phyloP scores from a whole-genome alignment of 2,329 filamentous ascomycete species.

The Rosellinia necatrix region DNA sequence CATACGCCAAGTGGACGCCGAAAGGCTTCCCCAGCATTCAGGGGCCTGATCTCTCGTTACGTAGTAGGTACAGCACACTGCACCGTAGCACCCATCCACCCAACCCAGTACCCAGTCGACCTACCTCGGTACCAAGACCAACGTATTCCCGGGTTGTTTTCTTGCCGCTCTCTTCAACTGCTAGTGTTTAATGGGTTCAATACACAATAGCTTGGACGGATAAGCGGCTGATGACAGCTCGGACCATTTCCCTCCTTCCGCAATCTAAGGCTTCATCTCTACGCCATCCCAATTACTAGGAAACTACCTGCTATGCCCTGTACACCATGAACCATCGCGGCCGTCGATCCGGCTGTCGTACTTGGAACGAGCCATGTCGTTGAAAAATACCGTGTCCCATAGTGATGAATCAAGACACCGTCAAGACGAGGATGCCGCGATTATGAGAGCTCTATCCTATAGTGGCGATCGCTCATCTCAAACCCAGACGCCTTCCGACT shows the following conservation, averaged over 20 bases:
- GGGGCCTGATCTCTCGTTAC: constrained; percentile 12
- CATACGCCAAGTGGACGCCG: neutral
- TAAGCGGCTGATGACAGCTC: too few species aligned
- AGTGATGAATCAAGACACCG: constrained; percentile 41
- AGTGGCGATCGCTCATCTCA: constrained; percentile 32
- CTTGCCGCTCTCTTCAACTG: neutral
- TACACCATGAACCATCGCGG: constrained; percentile 33
- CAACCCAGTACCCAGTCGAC: too few species aligned
- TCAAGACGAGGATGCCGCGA: constrained; percentile 46
- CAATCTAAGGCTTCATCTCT: too few species aligned
- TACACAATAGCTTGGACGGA: too few species aligned
- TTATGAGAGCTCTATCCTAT: constrained; percentile 41
- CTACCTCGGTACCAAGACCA: too few species aligned
- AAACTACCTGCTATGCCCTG: constrained; percentile 26
- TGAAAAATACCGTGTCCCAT: constrained; percentile 36
- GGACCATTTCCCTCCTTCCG: too few species aligned
- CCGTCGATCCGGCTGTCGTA: constrained; percentile 30
- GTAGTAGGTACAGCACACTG: too few species aligned
- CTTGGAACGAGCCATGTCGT: constrained; percentile 41
- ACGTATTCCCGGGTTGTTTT: too few species aligned
- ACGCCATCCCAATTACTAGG: too few species aligned
- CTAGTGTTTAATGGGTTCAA: too few species aligned
- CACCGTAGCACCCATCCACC: too few species aligned
- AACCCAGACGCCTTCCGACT: constrained; percentile 32
- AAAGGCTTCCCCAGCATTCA: constrained; percentile 18